A percentile compares a stretch with the other conserved stretches of the same genome.
phyloP scores from a whole-genome alignment of 306 rosid species.

The Quercus dentata region DNA sequence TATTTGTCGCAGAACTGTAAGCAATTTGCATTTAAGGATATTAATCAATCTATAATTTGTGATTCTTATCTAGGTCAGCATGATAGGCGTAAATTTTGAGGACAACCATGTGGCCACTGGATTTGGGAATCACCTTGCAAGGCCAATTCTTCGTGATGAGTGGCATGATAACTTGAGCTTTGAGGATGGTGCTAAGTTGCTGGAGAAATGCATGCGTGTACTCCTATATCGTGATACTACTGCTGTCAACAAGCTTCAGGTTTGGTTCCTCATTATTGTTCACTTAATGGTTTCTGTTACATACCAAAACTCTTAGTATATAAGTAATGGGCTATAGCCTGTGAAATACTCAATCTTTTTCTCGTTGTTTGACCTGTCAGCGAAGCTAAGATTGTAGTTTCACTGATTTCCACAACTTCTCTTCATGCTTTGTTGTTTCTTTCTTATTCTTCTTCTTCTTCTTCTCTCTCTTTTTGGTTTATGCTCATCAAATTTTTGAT shows the following conservation, averaged over 20 bases:
- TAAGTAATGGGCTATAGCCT: no score
- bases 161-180: constrained; percentile 86
- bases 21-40: background rate
- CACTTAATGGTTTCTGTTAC: no score
- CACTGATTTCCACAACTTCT: no score
- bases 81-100: constrained; percentile 88
- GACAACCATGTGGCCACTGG: constrained; percentile 28
- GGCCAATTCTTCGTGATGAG: constrained; percentile 96
- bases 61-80: constrained; percentile 60
- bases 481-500: no score
- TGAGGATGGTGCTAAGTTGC: constrained; percentile 84
- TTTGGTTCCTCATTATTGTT: constrained; percentile 16
- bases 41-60: constrained; percentile 5
- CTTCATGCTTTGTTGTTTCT: no score
- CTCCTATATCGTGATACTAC: constrained; percentile 94
- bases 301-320: no score
- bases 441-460: no score
- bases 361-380: no score
- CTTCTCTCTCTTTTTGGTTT: no score
- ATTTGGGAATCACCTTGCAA: constrained; percentile 95
- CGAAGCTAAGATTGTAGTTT: no score
- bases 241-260: constrained; percentile 87
- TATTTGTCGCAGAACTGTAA: background rate
- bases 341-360: no score
- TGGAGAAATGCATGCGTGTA: constrained; percentile 97